Conservation (phyloP, 2,329 filamentous ascomycete genomes). For the Penicillium sp. region DNA sequence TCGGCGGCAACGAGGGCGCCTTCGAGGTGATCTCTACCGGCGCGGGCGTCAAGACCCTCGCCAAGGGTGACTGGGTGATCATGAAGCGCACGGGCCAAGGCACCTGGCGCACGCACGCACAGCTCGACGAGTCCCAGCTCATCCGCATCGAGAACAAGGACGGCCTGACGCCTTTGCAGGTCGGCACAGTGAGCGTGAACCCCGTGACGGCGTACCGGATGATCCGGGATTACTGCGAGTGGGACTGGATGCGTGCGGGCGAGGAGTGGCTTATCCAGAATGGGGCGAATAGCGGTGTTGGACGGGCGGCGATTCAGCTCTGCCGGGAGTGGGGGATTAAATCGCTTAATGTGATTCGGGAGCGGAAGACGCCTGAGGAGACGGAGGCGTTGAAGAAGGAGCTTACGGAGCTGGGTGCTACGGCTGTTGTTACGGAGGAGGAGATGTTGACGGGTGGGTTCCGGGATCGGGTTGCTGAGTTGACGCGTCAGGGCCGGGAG, state of each 20-base stretch:
- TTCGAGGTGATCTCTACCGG: slow-evolving; percentile 82
- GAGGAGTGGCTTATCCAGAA: slow-evolving; percentile 98
- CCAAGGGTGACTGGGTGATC: slow-evolving; percentile 89
- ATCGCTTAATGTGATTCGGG: slow-evolving; percentile 85
- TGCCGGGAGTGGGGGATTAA: slow-evolving; percentile 82
- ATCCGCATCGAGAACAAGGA: slow-evolving; percentile 70
- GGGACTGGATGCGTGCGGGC: slow-evolving; percentile 55
- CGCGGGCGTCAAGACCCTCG: slow-evolving; percentile 60
- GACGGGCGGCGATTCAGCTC: slow-evolving; percentile 86
- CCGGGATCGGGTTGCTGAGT: slow-evolving; percentile 59
- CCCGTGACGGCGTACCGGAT: slow-evolving; percentile 94
- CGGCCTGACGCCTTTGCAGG: slow-evolving; percentile 73
- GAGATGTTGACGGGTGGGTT: slow-evolving; percentile 54
- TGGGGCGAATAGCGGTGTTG: slow-evolving; percentile 91
- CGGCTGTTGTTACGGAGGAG: slow-evolving; percentile 63
- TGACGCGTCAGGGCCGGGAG: slow-evolving; percentile 72
- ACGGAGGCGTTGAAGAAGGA: slow-evolving; percentile 67
- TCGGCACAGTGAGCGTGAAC: slow-evolving; percentile 87
- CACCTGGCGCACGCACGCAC: slow-evolving; percentile 91
- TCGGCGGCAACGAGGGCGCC: slow-evolving; percentile 75
- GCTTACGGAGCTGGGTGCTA: slow-evolving; percentile 62
- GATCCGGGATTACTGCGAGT: slow-evolving; percentile 73
- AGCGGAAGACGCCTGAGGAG: slow-evolving; percentile 64
- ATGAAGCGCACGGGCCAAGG: slow-evolving; percentile 81
- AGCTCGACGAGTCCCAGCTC: slow-evolving; percentile 63